Percentiles rank a stretch among this genome's conserved stretches.
These are phyloP conservation scores for Dendrobium officinale DNA, from an alignment of 106 monocot species.

Conservation along the genomic window DNA sequence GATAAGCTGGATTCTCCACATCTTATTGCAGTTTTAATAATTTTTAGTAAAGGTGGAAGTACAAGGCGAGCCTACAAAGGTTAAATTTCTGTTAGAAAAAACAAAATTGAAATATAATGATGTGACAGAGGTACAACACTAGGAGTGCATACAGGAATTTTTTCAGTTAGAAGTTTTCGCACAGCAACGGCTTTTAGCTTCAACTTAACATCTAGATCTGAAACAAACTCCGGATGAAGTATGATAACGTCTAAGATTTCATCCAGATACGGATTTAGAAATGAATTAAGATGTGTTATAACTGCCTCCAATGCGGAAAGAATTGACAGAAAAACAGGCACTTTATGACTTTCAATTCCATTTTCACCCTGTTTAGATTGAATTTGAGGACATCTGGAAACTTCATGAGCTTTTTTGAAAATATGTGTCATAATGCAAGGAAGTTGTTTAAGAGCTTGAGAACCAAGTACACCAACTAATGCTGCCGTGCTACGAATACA, in stretches of 20 bases:
- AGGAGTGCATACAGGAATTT: slow-evolving; percentile 63
- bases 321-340: slow-evolving; percentile 31
- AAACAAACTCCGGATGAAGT: slow-evolving; percentile 58
- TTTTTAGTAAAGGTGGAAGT: slow-evolving; percentile 52
- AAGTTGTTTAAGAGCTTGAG: slow-evolving; percentile 75
- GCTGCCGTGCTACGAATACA: slow-evolving; percentile 45
- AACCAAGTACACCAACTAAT: slow-evolving; percentile 61
- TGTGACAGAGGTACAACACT: not conserved
- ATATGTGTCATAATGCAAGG: slow-evolving; percentile 61
- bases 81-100: slow-evolving; percentile 18
- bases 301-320: slow-evolving; percentile 50
- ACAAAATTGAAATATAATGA: slow-evolving; percentile 9
- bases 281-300: slow-evolving; percentile 63
- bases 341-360: slow-evolving; percentile 20
- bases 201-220: slow-evolving; percentile 43
- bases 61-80: slow-evolving; percentile 74
- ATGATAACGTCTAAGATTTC: slow-evolving; percentile 63
- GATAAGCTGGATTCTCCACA: slow-evolving; percentile 69
- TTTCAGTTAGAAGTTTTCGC: slow-evolving; percentile 65
- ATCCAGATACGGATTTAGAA: slow-evolving; percentile 84
- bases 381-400: slow-evolving; percentile 21
- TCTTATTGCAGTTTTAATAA: slow-evolving; percentile 43
- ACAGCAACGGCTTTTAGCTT: slow-evolving; percentile 44
- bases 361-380: slow-evolving; percentile 11
- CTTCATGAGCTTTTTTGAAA: slow-evolving; percentile 29